Evolutionary conservation across 2,329 filamentous ascomycete species (phyloP).

Genomic region (Venturia aucupariae): DNA sequence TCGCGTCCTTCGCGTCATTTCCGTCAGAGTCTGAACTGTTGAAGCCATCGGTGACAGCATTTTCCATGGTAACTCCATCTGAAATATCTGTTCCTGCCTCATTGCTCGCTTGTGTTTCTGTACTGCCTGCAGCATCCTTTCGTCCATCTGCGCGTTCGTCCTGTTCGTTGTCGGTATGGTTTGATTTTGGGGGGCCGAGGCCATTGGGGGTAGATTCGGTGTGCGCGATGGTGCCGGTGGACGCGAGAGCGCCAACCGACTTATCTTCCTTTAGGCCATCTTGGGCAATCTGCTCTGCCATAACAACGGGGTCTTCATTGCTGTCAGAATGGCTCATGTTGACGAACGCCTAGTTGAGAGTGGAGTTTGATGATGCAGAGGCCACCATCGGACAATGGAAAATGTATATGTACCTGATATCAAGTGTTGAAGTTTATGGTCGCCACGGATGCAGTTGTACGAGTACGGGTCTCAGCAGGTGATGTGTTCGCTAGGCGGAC

Average conservation of each 20-base stretch:
- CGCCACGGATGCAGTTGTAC: slow-evolving; percentile 6
- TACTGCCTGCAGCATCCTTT: slow-evolving; percentile 4
- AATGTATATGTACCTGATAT: slow-evolving; percentile 7
- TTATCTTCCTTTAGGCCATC: slow-evolving; percentile 63
- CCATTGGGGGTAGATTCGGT: slow-evolving; percentile 2
- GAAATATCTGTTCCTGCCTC: slow-evolving; percentile 35
- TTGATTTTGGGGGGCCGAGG: background rate
- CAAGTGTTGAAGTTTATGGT: slow-evolving; percentile 11
- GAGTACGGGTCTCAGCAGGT: background rate
- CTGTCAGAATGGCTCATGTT: slow-evolving; percentile 18
- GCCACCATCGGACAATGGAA: background rate
- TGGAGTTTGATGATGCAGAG: slow-evolving; percentile 7
- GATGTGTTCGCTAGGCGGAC: slow-evolving; percentile 4
- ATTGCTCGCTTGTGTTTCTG: slow-evolving; percentile 19
- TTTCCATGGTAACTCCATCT: slow-evolving; percentile 42
- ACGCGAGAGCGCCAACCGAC: slow-evolving; percentile 51
- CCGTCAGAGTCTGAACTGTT: slow-evolving; percentile 72
- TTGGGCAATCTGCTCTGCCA: slow-evolving; percentile 61
- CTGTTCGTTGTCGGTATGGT: background rate
- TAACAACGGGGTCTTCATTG: slow-evolving; percentile 51
- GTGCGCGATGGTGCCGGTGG: slow-evolving; percentile 9
- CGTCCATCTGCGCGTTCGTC: background rate
- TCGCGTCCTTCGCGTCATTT: slow-evolving; percentile 46
- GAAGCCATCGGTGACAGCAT: slow-evolving; percentile 56
- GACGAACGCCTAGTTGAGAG: slow-evolving; percentile 18